These are phyloP conservation scores for Phytopythium delawarense DNA, from an alignment of 352 stramenopile species.

Conservation along the genomic window DNA sequence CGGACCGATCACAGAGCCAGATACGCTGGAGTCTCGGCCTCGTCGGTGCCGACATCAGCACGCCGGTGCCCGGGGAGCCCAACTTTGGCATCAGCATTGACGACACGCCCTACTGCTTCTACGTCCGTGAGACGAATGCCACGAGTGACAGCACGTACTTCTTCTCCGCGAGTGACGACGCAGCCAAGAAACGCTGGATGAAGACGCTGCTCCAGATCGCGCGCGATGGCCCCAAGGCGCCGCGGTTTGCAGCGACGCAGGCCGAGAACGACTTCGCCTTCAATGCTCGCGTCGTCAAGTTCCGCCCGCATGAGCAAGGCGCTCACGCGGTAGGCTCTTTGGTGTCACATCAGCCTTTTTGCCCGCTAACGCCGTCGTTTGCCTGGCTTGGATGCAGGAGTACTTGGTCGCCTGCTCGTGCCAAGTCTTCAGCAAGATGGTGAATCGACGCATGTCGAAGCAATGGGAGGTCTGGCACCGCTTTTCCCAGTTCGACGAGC, in stretches of 20 bases:
- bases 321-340: constrained; percentile 38
- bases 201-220: constrained; percentile 36
- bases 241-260: constrained; percentile 29
- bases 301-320: constrained; percentile 32
- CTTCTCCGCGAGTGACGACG: constrained; percentile 34
- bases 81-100: constrained; percentile 45
- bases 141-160: constrained; percentile 32
- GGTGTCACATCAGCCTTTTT: not conserved
- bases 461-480: constrained; percentile 64
- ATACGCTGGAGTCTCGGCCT: constrained; percentile 48
- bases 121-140: constrained; percentile 37
- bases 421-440: constrained; percentile 46
- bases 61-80: constrained; percentile 45
- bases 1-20: constrained; percentile 38
- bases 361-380: not conserved
- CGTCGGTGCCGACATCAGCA: constrained; percentile 47
- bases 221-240: constrained; percentile 35
- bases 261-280: constrained; percentile 41
- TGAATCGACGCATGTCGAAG: constrained; percentile 40
- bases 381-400: constrained; percentile 23
- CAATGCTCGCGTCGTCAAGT: constrained; percentile 34
- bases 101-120: constrained; percentile 54
- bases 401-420: constrained; percentile 64
- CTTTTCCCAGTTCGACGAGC: constrained; percentile 58
- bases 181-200: constrained; percentile 55